Conservation (phyloP, 371 early-diverging fungal species). For the Haplosporangium sp. region DNA sequence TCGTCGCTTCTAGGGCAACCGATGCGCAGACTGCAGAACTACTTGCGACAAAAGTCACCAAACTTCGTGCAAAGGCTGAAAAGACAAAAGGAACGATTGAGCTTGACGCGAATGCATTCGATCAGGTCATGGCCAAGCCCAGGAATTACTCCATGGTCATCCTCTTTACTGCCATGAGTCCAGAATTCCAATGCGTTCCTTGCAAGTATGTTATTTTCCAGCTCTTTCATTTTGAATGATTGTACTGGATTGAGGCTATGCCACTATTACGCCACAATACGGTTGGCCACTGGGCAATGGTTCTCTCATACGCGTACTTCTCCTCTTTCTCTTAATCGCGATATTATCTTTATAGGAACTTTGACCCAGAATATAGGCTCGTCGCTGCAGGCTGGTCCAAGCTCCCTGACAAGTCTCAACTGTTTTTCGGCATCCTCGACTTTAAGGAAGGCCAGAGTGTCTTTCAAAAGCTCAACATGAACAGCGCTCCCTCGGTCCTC, state of each 20-base stretch:
- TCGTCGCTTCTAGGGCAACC: background rate
- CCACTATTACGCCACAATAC: background rate
- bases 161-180: conserved; percentile 76
- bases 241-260: background rate
- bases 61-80: conserved; percentile 44
- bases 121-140: conserved; percentile 71
- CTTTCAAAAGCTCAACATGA: conserved; percentile 69
- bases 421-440: conserved; percentile 80
- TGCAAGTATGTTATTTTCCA: conserved; percentile 68
- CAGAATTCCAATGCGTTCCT: conserved; percentile 75
- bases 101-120: conserved; percentile 69
- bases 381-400: conserved; percentile 69
- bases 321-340: background rate
- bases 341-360: conserved; percentile 62
- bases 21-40: conserved; percentile 2
- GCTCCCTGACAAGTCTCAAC: conserved; percentile 51
- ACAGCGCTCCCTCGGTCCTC: conserved; percentile 75
- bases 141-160: conserved; percentile 81
- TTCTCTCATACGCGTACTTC: background rate
- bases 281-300: no score
- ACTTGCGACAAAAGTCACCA: conserved; percentile 30
- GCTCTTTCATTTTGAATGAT: background rate
- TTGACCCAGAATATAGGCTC: conserved; percentile 75
- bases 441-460: conserved; percentile 74
- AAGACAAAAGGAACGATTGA: conserved; percentile 62